Conservation (phyloP, 208 protist genomes). For the Leishmania aethiopica region DNA sequence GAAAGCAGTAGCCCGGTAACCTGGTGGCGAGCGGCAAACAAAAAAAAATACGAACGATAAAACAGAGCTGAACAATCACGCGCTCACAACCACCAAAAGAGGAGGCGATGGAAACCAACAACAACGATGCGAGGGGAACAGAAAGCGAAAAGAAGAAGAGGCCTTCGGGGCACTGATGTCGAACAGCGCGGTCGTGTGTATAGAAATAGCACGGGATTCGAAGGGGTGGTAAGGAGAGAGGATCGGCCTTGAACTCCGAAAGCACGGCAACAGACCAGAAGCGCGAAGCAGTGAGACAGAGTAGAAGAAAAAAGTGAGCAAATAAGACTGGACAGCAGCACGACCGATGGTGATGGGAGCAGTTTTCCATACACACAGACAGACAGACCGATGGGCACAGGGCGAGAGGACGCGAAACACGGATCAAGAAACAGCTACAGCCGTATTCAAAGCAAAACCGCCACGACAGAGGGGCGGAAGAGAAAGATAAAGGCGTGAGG, state of each 20-base stretch:
- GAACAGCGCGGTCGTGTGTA: background rate
- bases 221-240: background rate
- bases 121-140: background rate
- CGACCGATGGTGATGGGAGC: background rate
- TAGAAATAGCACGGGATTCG: background rate
- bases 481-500: background rate
- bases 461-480: background rate
- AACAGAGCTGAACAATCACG: background rate
- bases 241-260: background rate
- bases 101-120: background rate
- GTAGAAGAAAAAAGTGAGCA: background rate
- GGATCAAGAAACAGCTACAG: background rate
- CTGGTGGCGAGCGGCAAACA: background rate
- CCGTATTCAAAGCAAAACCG: background rate
- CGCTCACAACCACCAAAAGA: background rate
- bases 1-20: background rate
- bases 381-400: background rate
- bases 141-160: background rate
- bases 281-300: background rate
- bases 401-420: background rate
- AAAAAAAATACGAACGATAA: no score
- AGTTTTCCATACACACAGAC: background rate
- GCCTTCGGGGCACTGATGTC: background rate
- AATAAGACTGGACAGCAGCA: background rate
- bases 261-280: background rate